A percentile compares a stretch with the other conserved stretches of the same genome.
phyloP scores from a whole-genome alignment of 129 eudicot genomes.

The Chrysanthemum makinoi region DNA sequence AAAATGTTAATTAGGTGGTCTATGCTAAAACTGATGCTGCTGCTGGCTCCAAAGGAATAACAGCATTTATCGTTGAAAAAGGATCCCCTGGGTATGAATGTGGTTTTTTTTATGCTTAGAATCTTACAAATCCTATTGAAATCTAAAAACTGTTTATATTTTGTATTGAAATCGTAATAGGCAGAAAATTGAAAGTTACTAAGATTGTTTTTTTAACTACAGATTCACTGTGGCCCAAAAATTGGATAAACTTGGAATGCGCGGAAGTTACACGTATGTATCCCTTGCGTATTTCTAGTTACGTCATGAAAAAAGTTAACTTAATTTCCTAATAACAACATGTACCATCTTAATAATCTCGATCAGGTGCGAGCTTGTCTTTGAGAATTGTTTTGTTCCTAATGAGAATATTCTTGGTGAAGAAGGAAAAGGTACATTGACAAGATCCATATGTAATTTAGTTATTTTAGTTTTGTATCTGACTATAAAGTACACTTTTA shows the following conservation, averaged over 20 bases:
- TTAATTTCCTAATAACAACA: too few species aligned
- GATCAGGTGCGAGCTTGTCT: slow-evolving; percentile 51
- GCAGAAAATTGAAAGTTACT: too few species aligned
- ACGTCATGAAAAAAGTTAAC: too few species aligned
- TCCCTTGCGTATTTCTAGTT: too few species aligned
- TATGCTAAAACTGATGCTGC: slow-evolving; percentile 81
- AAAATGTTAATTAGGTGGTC: slow-evolving; percentile 48
- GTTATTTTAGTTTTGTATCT: too few species aligned
- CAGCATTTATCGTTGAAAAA: slow-evolving; percentile 86
- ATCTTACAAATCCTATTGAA: not conserved
- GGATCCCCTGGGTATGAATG: slow-evolving; percentile 75
- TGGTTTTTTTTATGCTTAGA: too few species aligned
- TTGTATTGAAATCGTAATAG: too few species aligned
- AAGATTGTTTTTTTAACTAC: not conserved
- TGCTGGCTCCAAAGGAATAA: slow-evolving; percentile 79
- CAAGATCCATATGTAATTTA: not conserved
- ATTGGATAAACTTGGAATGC: slow-evolving; percentile 95
- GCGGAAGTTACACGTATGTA: slow-evolving; percentile 85
- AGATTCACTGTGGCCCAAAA: slow-evolving; percentile 94
- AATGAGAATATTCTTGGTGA: slow-evolving; percentile 81
- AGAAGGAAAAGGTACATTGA: slow-evolving; percentile 77
- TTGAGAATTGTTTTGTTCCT: slow-evolving; percentile 93
- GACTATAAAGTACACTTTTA: too few species aligned
- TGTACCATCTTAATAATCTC: too few species aligned
- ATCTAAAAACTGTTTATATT: too few species aligned